A percentile compares a stretch with the other conserved stretches of the same genome.
phyloP scores from a whole-genome alignment of 352 stramenopile genomes.

The Globisporangium nagaii region DNA sequence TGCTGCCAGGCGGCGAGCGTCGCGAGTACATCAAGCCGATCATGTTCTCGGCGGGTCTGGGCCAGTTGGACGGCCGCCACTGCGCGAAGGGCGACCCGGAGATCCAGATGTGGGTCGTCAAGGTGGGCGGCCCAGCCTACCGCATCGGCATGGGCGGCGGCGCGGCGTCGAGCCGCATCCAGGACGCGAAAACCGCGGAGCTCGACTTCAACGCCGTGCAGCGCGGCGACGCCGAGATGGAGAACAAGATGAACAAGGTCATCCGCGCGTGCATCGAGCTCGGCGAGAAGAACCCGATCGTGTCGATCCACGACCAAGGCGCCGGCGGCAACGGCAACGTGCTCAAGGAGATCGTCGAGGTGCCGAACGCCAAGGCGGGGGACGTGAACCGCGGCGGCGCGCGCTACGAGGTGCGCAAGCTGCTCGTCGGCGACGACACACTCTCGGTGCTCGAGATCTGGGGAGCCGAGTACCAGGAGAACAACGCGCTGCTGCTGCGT shows the following conservation, averaged over 20 bases:
- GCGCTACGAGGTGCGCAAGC: conserved; percentile 95
- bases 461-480: conserved; percentile 99
- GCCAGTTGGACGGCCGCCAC: conserved; percentile 93
- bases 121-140: conserved; percentile 98
- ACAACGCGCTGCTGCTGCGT: conserved; percentile 95
- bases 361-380: conserved; percentile 69
- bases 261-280: conserved; percentile 98
- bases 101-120: conserved; percentile 96
- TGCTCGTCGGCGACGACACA: conserved; percentile 97
- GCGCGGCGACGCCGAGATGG: conserved; percentile 99
- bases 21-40: conserved; percentile 99
- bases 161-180: conserved; percentile 94
- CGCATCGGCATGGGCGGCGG: conserved; percentile 98
- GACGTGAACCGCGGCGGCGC: conserved; percentile 84
- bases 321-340: conserved; percentile 99
- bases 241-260: conserved; percentile 99
- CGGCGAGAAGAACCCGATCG: conserved; percentile 96
- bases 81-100: conserved; percentile 93
- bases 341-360: conserved; percentile 99
- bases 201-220: conserved; percentile 99
- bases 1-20: conserved; percentile 92
- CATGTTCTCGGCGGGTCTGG: conserved; percentile 99
- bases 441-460: conserved; percentile 99
- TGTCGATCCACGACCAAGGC: conserved; percentile 99
- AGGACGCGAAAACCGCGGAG: conserved; percentile 90